Evolutionary conservation across 345 rosid genomes (phyloP).

Genomic region (Citrus cavaleriei): DNA sequence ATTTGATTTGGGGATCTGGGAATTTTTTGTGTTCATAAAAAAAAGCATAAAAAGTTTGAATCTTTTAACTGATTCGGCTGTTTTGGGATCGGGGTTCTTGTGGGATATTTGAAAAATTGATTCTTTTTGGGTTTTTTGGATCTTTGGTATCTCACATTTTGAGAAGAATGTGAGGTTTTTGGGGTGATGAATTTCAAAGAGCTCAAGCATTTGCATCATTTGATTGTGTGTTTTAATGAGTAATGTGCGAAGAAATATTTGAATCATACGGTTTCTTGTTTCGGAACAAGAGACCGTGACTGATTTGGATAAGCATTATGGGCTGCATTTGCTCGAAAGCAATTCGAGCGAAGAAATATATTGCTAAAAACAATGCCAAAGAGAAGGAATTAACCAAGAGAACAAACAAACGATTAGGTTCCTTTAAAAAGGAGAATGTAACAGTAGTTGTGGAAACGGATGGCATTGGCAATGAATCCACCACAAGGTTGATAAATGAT

Average conservation of each 20-base stretch:
- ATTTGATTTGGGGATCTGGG: neutral
- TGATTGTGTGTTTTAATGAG: neutral
- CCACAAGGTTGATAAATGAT: conserved; percentile 32
- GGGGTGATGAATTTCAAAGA: neutral
- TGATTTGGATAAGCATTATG: conserved; percentile 33
- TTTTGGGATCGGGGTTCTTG: conserved; percentile 10
- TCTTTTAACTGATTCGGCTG: neutral
- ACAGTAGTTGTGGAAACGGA: conserved; percentile 30
- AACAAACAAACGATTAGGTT: conserved; percentile 34
- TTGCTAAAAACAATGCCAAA: conserved; percentile 24
- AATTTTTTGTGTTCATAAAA: neutral
- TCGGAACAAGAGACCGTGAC: conserved; percentile 25
- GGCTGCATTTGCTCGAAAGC: conserved; percentile 92
- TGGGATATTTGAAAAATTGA: neutral
- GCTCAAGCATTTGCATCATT: neutral
- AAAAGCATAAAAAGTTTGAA: neutral
- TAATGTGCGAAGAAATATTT: neutral
- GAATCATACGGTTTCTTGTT: conserved; percentile 23
- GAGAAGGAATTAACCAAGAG: conserved; percentile 26
- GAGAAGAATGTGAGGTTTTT: neutral
- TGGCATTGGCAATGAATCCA: conserved; percentile 33
- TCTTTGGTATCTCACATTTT: neutral
- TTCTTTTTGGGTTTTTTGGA: neutral
- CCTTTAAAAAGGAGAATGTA: conserved; percentile 31
- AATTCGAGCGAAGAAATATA: conserved; percentile 29